These are phyloP conservation scores for Planoprotostelium fungivorum DNA, from an alignment of 78 protist genomes.

Conservation along the genomic window DNA sequence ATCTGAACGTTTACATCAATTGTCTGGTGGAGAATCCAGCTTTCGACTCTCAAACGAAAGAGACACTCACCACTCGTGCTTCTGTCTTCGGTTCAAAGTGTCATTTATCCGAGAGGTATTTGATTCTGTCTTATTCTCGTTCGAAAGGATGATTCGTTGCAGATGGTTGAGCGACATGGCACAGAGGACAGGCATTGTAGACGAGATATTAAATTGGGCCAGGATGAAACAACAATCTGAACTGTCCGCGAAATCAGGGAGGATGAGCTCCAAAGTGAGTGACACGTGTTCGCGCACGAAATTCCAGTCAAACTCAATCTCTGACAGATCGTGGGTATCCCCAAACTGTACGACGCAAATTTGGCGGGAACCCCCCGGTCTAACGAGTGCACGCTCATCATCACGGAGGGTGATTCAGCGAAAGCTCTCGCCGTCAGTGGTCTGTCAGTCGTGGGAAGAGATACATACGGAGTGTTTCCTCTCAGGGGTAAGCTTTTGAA, in stretches of 20 bases:
- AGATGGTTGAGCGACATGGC: slow-evolving; percentile 5
- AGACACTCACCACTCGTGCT: slow-evolving; percentile 70
- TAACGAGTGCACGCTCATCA: slow-evolving; percentile 94
- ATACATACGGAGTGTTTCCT: slow-evolving; percentile 98
- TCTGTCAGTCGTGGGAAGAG: slow-evolving; percentile 92
- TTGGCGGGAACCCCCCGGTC: slow-evolving; percentile 84
- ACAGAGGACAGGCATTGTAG: slow-evolving; percentile 25
- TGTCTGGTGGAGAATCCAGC: slow-evolving; percentile 94
- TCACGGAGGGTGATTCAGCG: slow-evolving; percentile 83
- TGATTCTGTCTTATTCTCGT: background rate
- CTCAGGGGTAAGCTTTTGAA: slow-evolving; percentile 97
- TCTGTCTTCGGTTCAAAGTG: slow-evolving; percentile 83
- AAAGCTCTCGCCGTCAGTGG: slow-evolving; percentile 79
- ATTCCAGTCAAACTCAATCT: background rate
- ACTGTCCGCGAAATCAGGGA: background rate
- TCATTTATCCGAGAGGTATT: slow-evolving; percentile 58
- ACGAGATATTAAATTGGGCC: slow-evolving; percentile 56
- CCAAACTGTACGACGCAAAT: slow-evolving; percentile 98
- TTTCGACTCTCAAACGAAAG: slow-evolving; percentile 97
- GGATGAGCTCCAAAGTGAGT: background rate
- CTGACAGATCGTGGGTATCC: slow-evolving; percentile 51
- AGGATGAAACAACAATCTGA: slow-evolving; percentile 50
- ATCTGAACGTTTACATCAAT: slow-evolving; percentile 89
- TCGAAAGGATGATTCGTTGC: background rate
- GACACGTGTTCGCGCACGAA: background rate